These are phyloP conservation scores for Phytopythium oedochilum DNA, from an alignment of 352 stramenopile species.

Conservation along the genomic window DNA sequence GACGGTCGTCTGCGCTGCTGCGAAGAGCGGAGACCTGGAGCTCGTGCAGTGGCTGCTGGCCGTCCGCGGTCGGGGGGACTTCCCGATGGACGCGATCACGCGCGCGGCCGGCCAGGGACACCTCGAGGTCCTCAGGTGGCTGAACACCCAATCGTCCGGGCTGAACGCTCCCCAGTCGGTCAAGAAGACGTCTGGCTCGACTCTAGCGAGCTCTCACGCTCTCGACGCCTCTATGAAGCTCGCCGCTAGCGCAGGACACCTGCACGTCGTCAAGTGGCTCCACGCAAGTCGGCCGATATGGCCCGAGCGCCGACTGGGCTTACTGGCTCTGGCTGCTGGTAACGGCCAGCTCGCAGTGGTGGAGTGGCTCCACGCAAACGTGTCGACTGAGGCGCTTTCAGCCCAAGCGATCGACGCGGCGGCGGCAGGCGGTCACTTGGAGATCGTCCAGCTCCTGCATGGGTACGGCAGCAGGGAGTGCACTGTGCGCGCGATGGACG, in stretches of 20 bases:
- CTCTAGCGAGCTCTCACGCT: neutral
- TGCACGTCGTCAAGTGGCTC: slow-evolving; percentile 15
- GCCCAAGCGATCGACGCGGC: neutral
- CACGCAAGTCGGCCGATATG: neutral
- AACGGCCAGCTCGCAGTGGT: slow-evolving; percentile 13
- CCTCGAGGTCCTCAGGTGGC: slow-evolving; percentile 17
- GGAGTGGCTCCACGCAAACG: slow-evolving; percentile 7
- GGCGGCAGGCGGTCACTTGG: neutral
- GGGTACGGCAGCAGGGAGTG: neutral
- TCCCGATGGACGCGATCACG: slow-evolving; percentile 6
- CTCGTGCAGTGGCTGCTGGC: neutral
- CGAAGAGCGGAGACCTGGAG: slow-evolving; percentile 8
- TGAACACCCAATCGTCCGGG: neutral
- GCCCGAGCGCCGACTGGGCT: neutral
- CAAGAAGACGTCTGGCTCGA: neutral
- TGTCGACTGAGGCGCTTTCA: neutral
- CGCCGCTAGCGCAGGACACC: slow-evolving; percentile 15
- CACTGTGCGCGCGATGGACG: neutral
- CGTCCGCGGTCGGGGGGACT: neutral
- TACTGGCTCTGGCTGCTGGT: neutral
- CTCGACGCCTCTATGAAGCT: neutral
- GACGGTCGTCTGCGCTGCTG: slow-evolving; percentile 8
- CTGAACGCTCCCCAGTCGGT: neutral
- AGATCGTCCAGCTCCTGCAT: slow-evolving; percentile 22
- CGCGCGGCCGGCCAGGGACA: slow-evolving; percentile 17